Evolutionary conservation across 2,329 filamentous ascomycete genomes (phyloP).

Genomic region (Ascosphaera aggregata): DNA sequence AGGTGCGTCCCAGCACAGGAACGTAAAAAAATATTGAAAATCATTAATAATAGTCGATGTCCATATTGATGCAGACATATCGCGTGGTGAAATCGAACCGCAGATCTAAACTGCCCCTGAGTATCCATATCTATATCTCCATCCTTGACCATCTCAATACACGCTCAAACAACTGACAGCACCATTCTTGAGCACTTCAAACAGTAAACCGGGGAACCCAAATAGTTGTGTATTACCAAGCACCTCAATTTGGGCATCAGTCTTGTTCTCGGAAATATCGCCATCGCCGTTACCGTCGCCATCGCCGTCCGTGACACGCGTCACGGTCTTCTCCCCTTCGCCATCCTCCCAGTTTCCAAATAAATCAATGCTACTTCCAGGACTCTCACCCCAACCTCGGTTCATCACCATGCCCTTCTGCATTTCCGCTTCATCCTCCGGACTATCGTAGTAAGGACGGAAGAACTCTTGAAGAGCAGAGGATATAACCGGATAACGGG

Average conservation of each 20-base stretch:
- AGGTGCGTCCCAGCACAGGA: no score
- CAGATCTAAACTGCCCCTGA: not conserved
- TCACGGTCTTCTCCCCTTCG: slow-evolving; percentile 20
- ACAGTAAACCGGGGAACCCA: slow-evolving; percentile 80
- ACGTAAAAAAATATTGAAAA: no score
- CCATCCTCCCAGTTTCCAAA: slow-evolving; percentile 72
- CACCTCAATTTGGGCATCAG: slow-evolving; percentile 10
- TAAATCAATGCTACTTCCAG: slow-evolving; percentile 70
- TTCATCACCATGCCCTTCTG: slow-evolving; percentile 61
- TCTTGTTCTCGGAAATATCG: not conserved
- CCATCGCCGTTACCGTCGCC: slow-evolving; percentile 19
- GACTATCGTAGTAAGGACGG: slow-evolving; percentile 37
- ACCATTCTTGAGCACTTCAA: slow-evolving; percentile 88
- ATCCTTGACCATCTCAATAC: slow-evolving; percentile 34
- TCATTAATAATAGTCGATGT: no score
- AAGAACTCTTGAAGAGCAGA: slow-evolving; percentile 43
- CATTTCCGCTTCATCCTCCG: slow-evolving; percentile 28
- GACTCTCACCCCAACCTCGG: slow-evolving; percentile 74
- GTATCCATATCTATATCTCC: no score
- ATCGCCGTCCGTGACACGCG: slow-evolving; percentile 20
- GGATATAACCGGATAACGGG: slow-evolving; percentile 51
- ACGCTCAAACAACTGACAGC: slow-evolving; percentile 75
- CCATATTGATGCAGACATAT: no score
- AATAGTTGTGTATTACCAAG: slow-evolving; percentile 63
- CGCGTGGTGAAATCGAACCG: no score